Base-by-base conservation (phyloP, 83 land plant genomes). In the Thuja plicata region DNA sequence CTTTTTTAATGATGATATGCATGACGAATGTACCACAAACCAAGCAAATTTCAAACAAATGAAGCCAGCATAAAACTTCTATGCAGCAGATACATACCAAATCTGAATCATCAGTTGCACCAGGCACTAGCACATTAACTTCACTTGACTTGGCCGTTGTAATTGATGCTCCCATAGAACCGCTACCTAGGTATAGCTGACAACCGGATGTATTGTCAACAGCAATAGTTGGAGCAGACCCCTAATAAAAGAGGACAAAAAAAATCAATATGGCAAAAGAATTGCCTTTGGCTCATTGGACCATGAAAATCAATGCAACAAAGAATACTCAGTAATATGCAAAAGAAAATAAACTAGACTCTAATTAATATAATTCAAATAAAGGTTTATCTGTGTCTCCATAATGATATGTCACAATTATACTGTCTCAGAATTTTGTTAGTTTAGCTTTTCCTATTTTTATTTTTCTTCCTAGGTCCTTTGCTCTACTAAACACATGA, bases 131-230 rank as follows among this genome's bases (percentile, higher is more conserved):
- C 43, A 98, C 99, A 90, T 98, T 98, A 85, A 97, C 91, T 85
- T 97, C 99, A 94, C 98, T 97, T 84, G 99, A 97, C 92, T 98
- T 98, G 11, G 99, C 98, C 19, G 99, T 97, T 37, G 99, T 95
- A 32, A 98, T 96, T 79, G 99, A 95, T 41, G 99, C 91, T 83
- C 52, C 92, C 87, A 98, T 88, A 84, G 99, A 96, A 54, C 90
- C 93, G 88, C 93, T 96, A 91, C 98, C 93, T 60, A 98, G 89
- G 85, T 97, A 98, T 83, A 98, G 87, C 87, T 98, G 99, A 92
- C 99, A 98, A 10, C 99, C 99, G 5, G 91, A 88, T 70, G 99
- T 95, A 71, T 97, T 98, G 87, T 98, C 99, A 66, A 98, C 88
- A 66, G 99, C 94, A 84, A 98, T 94, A n/a, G 99, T 96, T 87